Base-by-base conservation (phyloP, 352 stramenopile species). In the Phytophthora constricta region DNA sequence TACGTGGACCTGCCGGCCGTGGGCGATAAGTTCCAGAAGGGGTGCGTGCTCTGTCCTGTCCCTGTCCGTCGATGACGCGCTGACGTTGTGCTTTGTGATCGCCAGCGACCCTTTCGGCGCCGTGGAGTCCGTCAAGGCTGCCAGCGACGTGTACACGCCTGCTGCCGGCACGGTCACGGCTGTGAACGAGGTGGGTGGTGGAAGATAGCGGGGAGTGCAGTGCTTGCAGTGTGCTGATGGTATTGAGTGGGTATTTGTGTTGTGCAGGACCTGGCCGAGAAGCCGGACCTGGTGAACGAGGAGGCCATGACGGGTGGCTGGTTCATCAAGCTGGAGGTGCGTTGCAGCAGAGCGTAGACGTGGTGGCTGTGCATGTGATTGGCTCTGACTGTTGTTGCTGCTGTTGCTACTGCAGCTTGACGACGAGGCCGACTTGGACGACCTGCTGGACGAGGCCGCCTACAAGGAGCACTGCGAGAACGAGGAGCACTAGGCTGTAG, bases 41-140 rank as follows among this genome's bases (percentile, higher is more conserved):
- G 93, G 81, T 98, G 64, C 68, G 87, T 80, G 7, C 27, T 5
- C 19, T 57, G 31, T 37, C 31, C 13, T 37, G 13, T 37, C 31
- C 7, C 31, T 37, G 41, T 27, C 5, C 27, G 14, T 34, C 23
- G 23, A 52, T 25, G 16, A 9, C 58, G 22, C 17, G 3, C 28
- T 34, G 8, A 25, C 17, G 25, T 16, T 47, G 14, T 23, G 41
- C 17, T 23, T 20, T 80, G 51, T 65, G n/a, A 49, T 47, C 64
- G 25, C 41, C 22, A 98, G 90, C 42, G 90, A 99, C 28, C 74
- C 80, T 28, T 99, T 99, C 75, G 97, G 96, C 62, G 96, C 92
- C 42, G 97, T 99, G 4, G 98, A 99, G 83, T 99, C 97, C 25
- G 97, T 99, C 50, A 99, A 99, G 89, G 97, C 97, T 47, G 97